Evolutionary conservation across 2,329 filamentous ascomycete genomes (phyloP).

Genomic region (Fusarium protoensiforme): DNA sequence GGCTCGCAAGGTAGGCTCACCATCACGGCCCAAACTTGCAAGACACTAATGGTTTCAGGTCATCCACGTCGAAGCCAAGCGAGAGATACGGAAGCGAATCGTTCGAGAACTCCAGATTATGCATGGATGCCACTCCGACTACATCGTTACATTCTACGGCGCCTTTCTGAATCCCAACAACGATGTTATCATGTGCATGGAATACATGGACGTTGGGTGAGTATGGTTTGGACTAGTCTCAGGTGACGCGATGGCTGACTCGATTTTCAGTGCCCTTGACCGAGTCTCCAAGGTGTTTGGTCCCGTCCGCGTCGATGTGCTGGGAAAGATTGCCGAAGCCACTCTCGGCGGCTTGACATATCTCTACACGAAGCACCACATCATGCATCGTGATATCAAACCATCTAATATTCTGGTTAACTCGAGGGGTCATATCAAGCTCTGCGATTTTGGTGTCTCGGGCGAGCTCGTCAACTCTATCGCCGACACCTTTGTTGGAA

Average conservation of each 20-base stretch:
- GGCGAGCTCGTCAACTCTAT: constrained; percentile 98
- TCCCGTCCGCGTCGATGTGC: constrained; percentile 92
- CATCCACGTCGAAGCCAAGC: constrained; percentile 98
- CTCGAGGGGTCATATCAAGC: constrained; percentile 92
- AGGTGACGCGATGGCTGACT: constrained; percentile 9
- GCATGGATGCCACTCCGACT: constrained; percentile 96
- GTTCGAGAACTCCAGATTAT: constrained; percentile 98
- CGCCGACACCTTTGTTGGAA: constrained; percentile 97
- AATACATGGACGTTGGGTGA: constrained; percentile 99
- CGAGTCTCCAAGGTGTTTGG: constrained; percentile 95
- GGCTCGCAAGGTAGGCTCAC: constrained; percentile 85
- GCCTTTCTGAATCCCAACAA: constrained; percentile 96
- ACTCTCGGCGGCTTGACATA: constrained; percentile 94
- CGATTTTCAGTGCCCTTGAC: constrained; percentile 79
- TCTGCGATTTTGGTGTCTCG: constrained; percentile 99
- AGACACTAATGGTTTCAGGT: constrained; percentile 66
- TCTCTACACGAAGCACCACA: constrained; percentile 93
- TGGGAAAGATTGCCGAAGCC: constrained; percentile 97
- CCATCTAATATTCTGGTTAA: constrained; percentile 98
- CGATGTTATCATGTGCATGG: constrained; percentile 99
- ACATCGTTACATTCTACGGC: constrained; percentile 98
- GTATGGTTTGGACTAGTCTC: constrained; percentile 46
- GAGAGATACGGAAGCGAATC: constrained; percentile 95
- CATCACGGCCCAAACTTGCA: not conserved
- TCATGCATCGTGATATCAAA: constrained; percentile 99